phyloP scores from a whole-genome alignment of 2,329 filamentous ascomycete genomes.

The Exophiala lecanii-corni region DNA sequence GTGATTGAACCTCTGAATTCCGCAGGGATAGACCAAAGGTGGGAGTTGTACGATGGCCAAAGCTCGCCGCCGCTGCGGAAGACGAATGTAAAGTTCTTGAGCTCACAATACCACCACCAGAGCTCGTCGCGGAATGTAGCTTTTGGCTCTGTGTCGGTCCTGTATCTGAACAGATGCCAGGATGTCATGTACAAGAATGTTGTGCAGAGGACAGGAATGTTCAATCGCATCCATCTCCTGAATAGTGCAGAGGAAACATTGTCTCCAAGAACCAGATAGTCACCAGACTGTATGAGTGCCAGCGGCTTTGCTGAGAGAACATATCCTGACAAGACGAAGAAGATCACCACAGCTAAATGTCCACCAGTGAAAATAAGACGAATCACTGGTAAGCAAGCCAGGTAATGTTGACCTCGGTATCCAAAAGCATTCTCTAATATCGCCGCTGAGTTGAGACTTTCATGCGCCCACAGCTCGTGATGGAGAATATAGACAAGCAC shows the following conservation, averaged over 20 bases:
- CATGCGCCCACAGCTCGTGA: constrained; percentile 56
- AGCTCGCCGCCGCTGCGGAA: constrained; percentile 55
- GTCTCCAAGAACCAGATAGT: constrained; percentile 38
- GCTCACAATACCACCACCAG: constrained; percentile 50
- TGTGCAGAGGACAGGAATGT: constrained; percentile 50
- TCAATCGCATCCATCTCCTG: constrained; percentile 48
- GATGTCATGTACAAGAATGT: constrained; percentile 51
- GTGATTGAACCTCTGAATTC: constrained; percentile 62
- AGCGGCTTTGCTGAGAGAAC: constrained; percentile 48
- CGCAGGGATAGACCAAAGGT: constrained; percentile 61
- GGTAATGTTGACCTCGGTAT: constrained; percentile 45
- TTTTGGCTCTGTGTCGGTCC: constrained; percentile 38
- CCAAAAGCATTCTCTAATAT: constrained; percentile 53
- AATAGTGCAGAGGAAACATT: constrained; percentile 47
- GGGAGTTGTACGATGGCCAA: constrained; percentile 56
- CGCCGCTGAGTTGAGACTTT: constrained; percentile 32
- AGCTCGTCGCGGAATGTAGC: constrained; percentile 46
- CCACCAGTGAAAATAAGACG: constrained; percentile 59
- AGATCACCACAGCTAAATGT: constrained; percentile 54
- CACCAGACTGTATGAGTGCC: constrained; percentile 39
- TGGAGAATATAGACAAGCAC: constrained; percentile 63
- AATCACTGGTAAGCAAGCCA: constrained; percentile 53
- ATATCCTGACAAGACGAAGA: constrained; percentile 52
- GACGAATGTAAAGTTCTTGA: constrained; percentile 66
- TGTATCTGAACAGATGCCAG: constrained; percentile 52